phyloP scores from a whole-genome alignment of 306 rosid genomes.

The Quercus rubra region DNA sequence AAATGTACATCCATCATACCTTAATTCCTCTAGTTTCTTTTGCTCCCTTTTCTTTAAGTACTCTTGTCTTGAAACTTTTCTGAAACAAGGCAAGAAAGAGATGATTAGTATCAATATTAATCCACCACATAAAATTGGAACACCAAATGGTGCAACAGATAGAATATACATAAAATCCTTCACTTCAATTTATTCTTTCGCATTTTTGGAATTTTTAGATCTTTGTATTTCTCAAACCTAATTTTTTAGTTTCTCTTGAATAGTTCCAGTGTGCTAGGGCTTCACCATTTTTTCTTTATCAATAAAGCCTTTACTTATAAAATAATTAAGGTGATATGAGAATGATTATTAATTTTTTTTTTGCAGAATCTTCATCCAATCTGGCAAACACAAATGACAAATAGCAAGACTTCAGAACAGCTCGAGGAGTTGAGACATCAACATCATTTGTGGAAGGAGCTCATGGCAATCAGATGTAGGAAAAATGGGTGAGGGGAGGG shows the following conservation, averaged over 20 bases:
- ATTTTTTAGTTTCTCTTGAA: no score
- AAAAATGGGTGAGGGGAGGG: no score
- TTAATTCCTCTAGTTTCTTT: slow-evolving; percentile 83
- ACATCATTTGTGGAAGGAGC: no score
- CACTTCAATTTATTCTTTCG: neutral
- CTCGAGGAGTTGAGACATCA: neutral
- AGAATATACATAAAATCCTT: neutral
- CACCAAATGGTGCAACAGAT: neutral
- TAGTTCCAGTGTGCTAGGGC: no score
- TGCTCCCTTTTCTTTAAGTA: slow-evolving; percentile 90
- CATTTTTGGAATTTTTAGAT: no score
- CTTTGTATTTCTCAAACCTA: no score
- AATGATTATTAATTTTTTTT: neutral
- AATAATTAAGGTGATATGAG: neutral
- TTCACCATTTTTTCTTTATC: no score
- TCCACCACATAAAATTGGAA: slow-evolving; percentile 2
- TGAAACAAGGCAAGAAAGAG: slow-evolving; percentile 31
- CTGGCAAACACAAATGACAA: neutral
- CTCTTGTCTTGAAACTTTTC: slow-evolving; percentile 83
- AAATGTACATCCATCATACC: slow-evolving; percentile 37
- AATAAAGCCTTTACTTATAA: no score
- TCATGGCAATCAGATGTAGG: no score
- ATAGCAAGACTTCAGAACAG: neutral
- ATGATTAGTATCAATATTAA: slow-evolving; percentile 19
- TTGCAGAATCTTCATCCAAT: neutral